Conservation (phyloP, 1,284 basidiomycete species). For the Heterobasidion irregulare region DNA sequence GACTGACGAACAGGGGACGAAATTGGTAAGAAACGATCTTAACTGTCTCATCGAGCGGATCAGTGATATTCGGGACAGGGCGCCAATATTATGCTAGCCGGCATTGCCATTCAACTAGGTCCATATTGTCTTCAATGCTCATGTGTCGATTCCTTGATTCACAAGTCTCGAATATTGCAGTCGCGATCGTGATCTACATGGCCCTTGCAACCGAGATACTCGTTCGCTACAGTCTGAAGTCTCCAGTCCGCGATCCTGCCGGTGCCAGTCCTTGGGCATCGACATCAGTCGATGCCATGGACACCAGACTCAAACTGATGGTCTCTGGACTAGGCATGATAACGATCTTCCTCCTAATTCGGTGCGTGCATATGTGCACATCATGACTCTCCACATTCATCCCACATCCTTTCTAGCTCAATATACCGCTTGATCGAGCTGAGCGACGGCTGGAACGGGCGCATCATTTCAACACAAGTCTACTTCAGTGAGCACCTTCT, state of each 20-base stretch:
- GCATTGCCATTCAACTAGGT: conserved; percentile 30
- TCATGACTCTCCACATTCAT: background rate
- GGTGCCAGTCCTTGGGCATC: background rate
- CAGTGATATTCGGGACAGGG: conserved; percentile 17
- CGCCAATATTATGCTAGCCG: conserved; percentile 37
- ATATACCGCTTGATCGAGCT: conserved; percentile 40
- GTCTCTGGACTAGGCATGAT: conserved; percentile 21
- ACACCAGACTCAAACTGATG: conserved; percentile 17
- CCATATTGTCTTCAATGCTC: background rate
- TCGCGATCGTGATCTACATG: conserved; percentile 26
- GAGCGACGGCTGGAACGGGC: conserved; percentile 42
- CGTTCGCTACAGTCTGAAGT: conserved; percentile 23
- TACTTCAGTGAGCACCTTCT: conserved; percentile 38
- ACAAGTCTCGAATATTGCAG: conserved; percentile 8
- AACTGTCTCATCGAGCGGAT: background rate
- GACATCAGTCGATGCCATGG: conserved; percentile 4
- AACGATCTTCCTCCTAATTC: conserved; percentile 22
- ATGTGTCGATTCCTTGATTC: no score
- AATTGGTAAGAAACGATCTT: background rate
- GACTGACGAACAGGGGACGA: background rate
- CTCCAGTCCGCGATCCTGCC: conserved; percentile 19
- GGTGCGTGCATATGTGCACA: conserved; percentile 12
- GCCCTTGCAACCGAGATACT: conserved; percentile 30
- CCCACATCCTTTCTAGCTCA: background rate
- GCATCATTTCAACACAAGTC: conserved; percentile 42